A percentile compares a stretch with the other conserved stretches of the same genome.
Conservation (phyloP, 495 filamentous ascomycete species). For the Tuber calosporum region DNA sequence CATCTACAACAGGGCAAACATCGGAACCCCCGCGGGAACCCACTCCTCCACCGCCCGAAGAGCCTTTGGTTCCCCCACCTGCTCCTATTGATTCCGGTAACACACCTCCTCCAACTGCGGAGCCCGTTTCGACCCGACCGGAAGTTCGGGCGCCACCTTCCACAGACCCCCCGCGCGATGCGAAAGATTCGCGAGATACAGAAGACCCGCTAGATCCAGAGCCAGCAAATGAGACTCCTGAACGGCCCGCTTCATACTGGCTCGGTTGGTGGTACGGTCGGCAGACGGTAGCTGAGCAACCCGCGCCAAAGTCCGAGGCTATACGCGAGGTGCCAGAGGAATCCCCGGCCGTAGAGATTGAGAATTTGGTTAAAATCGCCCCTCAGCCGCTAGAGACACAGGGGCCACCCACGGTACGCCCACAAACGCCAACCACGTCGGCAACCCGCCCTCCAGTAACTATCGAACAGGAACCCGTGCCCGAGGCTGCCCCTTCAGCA, state of each 20-base stretch:
- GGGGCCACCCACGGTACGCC: neutral
- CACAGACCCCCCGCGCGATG: conserved; percentile 12
- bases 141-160: neutral
- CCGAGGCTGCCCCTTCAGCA: conserved; percentile 8
- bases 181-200: conserved; percentile 12
- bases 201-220: conserved; percentile 7
- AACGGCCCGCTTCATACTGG: conserved; percentile 25
- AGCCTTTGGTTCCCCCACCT: conserved; percentile 10
- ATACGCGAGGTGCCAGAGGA: conserved; percentile 18
- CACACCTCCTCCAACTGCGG: neutral
- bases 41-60: conserved; percentile 4
- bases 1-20: conserved; percentile 6
- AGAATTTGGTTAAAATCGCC: conserved; percentile 4
- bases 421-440: neutral
- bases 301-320: conserved; percentile 25
- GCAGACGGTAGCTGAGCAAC: conserved; percentile 13
- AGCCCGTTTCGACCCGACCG: conserved; percentile 1
- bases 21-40: conserved; percentile 19
- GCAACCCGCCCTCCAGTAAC: neutral
- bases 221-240: conserved; percentile 1
- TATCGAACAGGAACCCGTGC: neutral
- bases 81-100: neutral
- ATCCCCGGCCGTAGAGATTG: conserved; percentile 22
- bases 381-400: conserved; percentile 3
- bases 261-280: conserved; percentile 40